Evolutionary conservation across 1,284 basidiomycete species (phyloP), one percentile per base, ranked within the genome.

Genomic region (Pulveroboletus sp.): DNA sequence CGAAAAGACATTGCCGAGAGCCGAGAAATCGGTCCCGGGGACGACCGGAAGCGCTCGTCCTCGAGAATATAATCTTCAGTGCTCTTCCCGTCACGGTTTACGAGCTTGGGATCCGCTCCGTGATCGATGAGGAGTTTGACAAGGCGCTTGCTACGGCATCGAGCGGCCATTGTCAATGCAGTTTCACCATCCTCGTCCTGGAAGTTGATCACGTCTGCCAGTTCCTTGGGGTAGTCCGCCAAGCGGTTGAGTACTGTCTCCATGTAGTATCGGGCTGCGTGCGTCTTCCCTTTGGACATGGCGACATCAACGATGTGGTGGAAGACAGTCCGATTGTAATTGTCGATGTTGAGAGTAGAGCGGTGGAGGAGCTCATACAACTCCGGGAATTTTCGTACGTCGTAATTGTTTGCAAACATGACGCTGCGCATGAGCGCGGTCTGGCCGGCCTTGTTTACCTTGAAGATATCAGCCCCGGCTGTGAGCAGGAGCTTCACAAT

Each of bases 321-420:
- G 72, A 99, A 99, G 12, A 99, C 93, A 26, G 97, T 99, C 17
- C 97, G 91, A 71, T 99, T 98, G 71, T 89, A 91, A 70, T 96
- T 91, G 78, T 99, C 97, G 73, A 99, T 99, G 73, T 99, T 99
- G 65, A 99, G 88, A 1, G 96, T 98, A 24, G 95, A 97, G 17
- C 95, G 89, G 69, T 99, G 96, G 26, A 99, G 76, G 9, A 98
- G 84, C 71, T 99, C 96, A 73, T 98, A 99, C 21, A 99, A 79
- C 71, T 99, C 96, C 3, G 95, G 94, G 67, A 99, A 99, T 73
- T 99, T 99, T 66, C 97, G 92, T 53, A 99, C 89, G 73, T 99
- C 97, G 71, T 99, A 99, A 73, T 99, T 99, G 76, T 99, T 99
- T 57, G 94, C 93, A 73, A 99, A 99, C 97, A 99, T 99, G 68